Base-by-base conservation (phyloP, 306 rosid species). In the Neltuma alba region DNA sequence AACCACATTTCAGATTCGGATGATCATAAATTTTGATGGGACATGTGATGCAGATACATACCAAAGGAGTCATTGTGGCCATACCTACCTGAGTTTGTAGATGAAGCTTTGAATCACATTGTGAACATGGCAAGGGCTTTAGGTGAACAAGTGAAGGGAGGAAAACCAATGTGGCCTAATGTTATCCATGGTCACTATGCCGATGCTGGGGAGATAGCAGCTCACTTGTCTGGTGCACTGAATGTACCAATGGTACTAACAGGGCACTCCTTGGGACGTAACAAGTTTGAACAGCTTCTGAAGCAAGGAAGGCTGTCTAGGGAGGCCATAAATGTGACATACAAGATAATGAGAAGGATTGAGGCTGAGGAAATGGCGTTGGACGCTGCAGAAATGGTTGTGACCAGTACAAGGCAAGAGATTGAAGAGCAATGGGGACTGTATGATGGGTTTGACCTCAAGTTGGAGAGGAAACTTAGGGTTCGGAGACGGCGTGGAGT, bases 361-460 rank as follows among this genome's bases (percentile, higher is more conserved):
- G 93, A 85, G 81, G 97, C 87, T 41, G 97, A 92, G 87, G 97
- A 92, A 85, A 71, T 89, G 45, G 86, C 88, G 6, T n/a, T 92
- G 85, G 96, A 92, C 68, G 86, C 93, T 38, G 91, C 97, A 27
- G 96, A 92, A 57, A 91, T 91, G 91, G 91, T 92, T 79, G 90
- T 92, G 75, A 92, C 97, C 40, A 92, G 96, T 84, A 92, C 96
- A 5, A 86, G 92, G 85, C 97, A 92, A 83, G 97, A 92, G 91
- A 92, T 89, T 72, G 97, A 92, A 80, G 92, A 91, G 81, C 97
- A 92, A 70, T 92, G 97, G 97, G 96, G 93, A 23, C 62, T 92
- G 70, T 91, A 92, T 7, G 97, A 89, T 20, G 93, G 97, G 4
- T 92, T 89, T 25, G 97, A 92, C 75, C 90, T 85, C 77, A 90